phyloP scores from a whole-genome alignment of 371 early-diverging fungal genomes.

The Mortierella sp. region DNA sequence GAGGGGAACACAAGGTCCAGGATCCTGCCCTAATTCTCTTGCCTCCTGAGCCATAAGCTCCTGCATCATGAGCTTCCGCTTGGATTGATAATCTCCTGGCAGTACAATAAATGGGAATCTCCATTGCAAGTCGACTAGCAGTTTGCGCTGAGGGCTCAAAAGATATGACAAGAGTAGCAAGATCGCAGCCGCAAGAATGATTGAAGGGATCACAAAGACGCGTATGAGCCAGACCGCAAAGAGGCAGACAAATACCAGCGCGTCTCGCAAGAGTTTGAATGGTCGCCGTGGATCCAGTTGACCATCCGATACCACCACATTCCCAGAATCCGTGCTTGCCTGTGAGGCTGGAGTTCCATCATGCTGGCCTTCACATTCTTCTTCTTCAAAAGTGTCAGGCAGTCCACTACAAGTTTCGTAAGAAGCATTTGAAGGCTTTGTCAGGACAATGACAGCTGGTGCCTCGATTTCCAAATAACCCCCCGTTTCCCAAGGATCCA shows the following conservation, averaged over 20 bases:
- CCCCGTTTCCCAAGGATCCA: constrained; percentile 31
- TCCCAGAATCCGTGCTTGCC: neutral
- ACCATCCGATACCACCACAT: neutral
- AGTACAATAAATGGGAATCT: constrained; percentile 53
- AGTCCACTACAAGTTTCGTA: constrained; percentile 2
- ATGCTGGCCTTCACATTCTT: constrained; percentile 17
- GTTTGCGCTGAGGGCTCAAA: constrained; percentile 54
- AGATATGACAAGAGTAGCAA: constrained; percentile 47
- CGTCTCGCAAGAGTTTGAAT: constrained; percentile 37
- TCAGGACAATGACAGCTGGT: constrained; percentile 22
- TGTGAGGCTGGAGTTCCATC: neutral
- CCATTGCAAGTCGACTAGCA: constrained; percentile 54
- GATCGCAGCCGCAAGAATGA: constrained; percentile 50
- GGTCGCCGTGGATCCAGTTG: constrained; percentile 41
- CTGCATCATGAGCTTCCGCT: constrained; percentile 54
- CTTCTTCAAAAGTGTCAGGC: neutral
- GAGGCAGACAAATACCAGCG: constrained; percentile 28
- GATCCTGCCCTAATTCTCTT: constrained; percentile 31
- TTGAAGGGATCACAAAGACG: constrained; percentile 52
- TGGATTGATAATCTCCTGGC: constrained; percentile 54
- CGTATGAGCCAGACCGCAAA: constrained; percentile 50
- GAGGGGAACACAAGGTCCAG: constrained; percentile 24
- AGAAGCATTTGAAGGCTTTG: neutral
- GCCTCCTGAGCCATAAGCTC: constrained; percentile 49
- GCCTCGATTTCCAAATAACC: constrained; percentile 38